Percentiles rank a stretch among this genome's conserved stretches.
These are phyloP conservation scores for Candida bentonensis DNA, from an alignment of 805 yeast genomes.

Conservation along the genomic window DNA sequence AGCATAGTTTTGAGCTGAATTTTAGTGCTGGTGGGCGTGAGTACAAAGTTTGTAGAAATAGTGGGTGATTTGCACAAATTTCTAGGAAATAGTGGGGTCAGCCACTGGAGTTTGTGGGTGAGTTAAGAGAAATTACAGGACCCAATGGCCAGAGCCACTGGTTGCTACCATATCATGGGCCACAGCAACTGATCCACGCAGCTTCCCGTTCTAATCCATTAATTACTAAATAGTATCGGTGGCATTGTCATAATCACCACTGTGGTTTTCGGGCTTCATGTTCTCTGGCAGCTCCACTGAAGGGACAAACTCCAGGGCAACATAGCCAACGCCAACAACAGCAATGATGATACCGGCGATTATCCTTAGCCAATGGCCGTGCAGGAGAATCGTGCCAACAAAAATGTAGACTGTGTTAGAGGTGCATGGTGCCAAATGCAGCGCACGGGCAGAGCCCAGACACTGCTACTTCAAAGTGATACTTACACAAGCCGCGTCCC, in stretches of 20 bases:
- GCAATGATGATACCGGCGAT: constrained; percentile 47
- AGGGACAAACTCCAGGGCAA: constrained; percentile 56
- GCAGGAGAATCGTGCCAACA: constrained; percentile 34
- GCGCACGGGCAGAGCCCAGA: background rate
- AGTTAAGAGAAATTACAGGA: too few species aligned
- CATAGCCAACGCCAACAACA: constrained; percentile 43
- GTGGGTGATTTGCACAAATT: too few species aligned
- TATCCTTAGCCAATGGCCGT: constrained; percentile 40
- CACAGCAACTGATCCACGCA: too few species aligned
- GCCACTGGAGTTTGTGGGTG: too few species aligned
- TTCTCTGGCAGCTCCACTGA: constrained; percentile 69
- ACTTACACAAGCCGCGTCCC: constrained; percentile 60
- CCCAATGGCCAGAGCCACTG: too few species aligned
- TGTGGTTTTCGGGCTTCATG: constrained; percentile 39
- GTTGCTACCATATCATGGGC: too few species aligned
- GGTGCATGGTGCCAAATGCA: background rate
- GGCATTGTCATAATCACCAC: constrained; percentile 23
- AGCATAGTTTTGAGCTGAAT: too few species aligned
- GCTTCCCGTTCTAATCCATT: too few species aligned
- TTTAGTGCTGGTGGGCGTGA: too few species aligned
- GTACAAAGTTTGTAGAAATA: too few species aligned
- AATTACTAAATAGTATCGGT: constrained; percentile 19
- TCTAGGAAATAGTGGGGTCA: too few species aligned
- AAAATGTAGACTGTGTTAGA: constrained; percentile 31
- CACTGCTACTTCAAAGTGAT: background rate